Evolutionary conservation across 2,329 filamentous ascomycete genomes (phyloP), one percentile per base, ranked within the genome.

Genomic region (Neobulgaria alba): DNA sequence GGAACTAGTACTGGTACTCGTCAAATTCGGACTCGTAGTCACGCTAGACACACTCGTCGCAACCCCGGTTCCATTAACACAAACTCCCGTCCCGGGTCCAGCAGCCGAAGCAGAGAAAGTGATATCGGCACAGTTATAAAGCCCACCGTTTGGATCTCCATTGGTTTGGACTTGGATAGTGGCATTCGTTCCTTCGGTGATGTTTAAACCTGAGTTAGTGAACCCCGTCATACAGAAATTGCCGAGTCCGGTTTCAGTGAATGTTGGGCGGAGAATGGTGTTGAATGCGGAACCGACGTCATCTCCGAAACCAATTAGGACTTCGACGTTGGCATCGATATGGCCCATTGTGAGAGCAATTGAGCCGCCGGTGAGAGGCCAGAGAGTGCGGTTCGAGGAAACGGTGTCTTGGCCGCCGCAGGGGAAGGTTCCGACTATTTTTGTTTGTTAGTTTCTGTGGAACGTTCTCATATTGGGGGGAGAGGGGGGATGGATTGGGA

Each of bases 121-220:
- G 49, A 89, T 75, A 54, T 89, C 83, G 55, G 82, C 79, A 61
- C 85, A 90, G 61, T 81, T 84, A 63, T 86, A 88, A 20, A 88
- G 63, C 9, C 81, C 78, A 18, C 70, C 71, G 23, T 7, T 26
- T 18, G 67, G 71, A 29, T 75, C 69, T 21, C 75, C 78, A 38
- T 77, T 69, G 2, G 77, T 82, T 29, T 87, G 69, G 37, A 88
- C 76, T 63, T 88, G 84, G 41, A 89, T 67, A 10, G 77, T 82
- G 9, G 73, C 83, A 36, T 73, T 68, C 50, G 72, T 72, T 33
- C 83, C 83, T 18, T 83, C 76, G 16, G 60, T 62, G 38, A 71
- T 67, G 30, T 49, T 49, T 15, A 75, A 48, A 3, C 63, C 64
- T 8, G 55, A 52, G 5, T 82, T 61, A 20, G 62, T 57, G 10